phyloP scores from a whole-genome alignment of 768 basidiomycete genomes.

The Dictyophora rubrovolvata region DNA sequence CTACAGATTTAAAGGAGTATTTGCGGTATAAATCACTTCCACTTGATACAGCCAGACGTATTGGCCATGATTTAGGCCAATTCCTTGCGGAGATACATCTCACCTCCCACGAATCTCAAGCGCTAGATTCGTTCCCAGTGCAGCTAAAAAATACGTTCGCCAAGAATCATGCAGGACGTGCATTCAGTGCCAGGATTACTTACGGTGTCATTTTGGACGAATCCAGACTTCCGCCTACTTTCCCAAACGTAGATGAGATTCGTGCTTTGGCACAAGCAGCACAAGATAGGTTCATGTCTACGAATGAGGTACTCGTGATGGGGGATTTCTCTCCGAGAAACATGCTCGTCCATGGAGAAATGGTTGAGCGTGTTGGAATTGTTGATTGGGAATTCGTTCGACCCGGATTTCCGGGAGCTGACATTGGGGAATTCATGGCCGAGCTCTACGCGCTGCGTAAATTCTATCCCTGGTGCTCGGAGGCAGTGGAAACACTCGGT shows the following conservation, averaged over 20 bases:
- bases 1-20: conserved; percentile 30
- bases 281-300: conserved; percentile 22
- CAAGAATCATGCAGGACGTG: conserved; percentile 30
- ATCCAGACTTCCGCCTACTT: conserved; percentile 4
- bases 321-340: conserved; percentile 75
- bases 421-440: conserved; percentile 56
- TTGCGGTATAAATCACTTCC: conserved; percentile 24
- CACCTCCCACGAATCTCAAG: conserved; percentile 11
- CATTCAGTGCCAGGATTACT: conserved; percentile 28
- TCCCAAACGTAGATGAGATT: conserved; percentile 16
- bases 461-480: conserved; percentile 33
- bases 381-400: conserved; percentile 61
- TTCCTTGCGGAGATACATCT: conserved; percentile 47
- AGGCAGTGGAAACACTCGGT: conserved; percentile 28
- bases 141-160: conserved; percentile 22
- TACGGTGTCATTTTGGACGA: conserved; percentile 34
- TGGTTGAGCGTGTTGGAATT: conserved; percentile 34
- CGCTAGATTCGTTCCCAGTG: not conserved
- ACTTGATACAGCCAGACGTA: conserved; percentile 25
- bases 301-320: conserved; percentile 31
- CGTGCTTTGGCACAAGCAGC: conserved; percentile 16
- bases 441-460: conserved; percentile 43
- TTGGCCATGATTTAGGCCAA: conserved; percentile 43
- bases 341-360: conserved; percentile 34
- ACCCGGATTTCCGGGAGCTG: conserved; percentile 45